A percentile compares a stretch with the other conserved stretches of the same genome.
Conservation (phyloP, 1,284 basidiomycete species). For the Ustilago lituana region DNA sequence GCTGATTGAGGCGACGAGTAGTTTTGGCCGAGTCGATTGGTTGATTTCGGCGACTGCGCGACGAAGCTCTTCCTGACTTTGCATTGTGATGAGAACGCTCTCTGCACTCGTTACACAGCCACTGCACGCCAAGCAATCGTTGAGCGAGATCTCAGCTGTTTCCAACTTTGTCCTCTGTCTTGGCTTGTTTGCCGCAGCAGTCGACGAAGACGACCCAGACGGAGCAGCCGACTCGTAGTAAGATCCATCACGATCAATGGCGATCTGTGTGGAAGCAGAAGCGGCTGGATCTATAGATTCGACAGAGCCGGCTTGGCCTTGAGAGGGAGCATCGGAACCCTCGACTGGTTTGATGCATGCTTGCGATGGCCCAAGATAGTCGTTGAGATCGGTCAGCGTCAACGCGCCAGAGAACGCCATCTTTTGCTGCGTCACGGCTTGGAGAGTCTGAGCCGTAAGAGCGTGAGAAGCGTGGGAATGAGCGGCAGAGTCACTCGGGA, state of each 20-base stretch:
- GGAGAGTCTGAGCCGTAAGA: not conserved
- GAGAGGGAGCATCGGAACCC: slow-evolving; percentile 19
- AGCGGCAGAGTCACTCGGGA: no score
- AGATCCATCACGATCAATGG: slow-evolving; percentile 79
- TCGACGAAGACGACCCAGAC: slow-evolving; percentile 3
- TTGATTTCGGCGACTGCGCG: slow-evolving; percentile 57
- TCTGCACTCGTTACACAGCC: slow-evolving; percentile 99
- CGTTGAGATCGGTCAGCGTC: slow-evolving; percentile 88
- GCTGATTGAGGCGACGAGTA: slow-evolving; percentile 69
- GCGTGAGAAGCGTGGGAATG: not conserved
- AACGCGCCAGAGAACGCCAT: slow-evolving; percentile 93
- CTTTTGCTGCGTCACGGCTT: not conserved
- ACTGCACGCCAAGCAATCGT: slow-evolving; percentile 93
- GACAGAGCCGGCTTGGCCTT: slow-evolving; percentile 35
- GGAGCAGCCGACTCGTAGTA: slow-evolving; percentile 75
- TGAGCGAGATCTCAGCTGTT: slow-evolving; percentile 87
- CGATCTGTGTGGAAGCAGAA: slow-evolving; percentile 80
- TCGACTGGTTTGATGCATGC: slow-evolving; percentile 95
- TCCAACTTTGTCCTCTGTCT: slow-evolving; percentile 58
- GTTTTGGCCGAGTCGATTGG: slow-evolving; percentile 3
- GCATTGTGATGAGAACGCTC: slow-evolving; percentile 94
- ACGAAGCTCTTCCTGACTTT: slow-evolving; percentile 91
- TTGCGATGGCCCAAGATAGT: slow-evolving; percentile 96
- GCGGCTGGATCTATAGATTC: slow-evolving; percentile 49
- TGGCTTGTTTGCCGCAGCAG: slow-evolving; percentile 48